Percentiles rank a stretch among this genome's conserved stretches.
phyloP scores from a whole-genome alignment of 352 stramenopile species.

The Salisapilia sapeloensis region DNA sequence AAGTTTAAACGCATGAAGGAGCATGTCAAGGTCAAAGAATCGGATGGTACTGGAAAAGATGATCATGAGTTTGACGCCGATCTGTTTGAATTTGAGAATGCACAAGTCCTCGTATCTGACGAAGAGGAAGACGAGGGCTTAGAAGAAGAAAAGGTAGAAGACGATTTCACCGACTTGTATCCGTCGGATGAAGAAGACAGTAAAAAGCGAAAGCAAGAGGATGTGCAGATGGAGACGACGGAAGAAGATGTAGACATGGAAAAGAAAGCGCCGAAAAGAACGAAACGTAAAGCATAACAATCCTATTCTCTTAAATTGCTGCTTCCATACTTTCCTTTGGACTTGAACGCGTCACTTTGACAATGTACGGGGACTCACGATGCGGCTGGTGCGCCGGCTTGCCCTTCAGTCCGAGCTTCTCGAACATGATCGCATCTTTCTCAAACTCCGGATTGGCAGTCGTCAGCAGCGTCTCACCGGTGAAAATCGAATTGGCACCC shows the following conservation, averaged over 20 bases:
- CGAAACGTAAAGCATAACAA: slow-evolving; percentile 23
- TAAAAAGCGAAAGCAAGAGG: slow-evolving; percentile 5
- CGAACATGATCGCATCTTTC: slow-evolving; percentile 88
- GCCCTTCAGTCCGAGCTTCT: slow-evolving; percentile 87
- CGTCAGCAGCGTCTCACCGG: slow-evolving; percentile 94
- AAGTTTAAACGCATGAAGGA: slow-evolving; percentile 69
- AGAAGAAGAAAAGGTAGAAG: slow-evolving; percentile 4
- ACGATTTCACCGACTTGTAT: no score
- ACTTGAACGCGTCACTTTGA: slow-evolving; percentile 60
- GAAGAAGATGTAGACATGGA: slow-evolving; percentile 8
- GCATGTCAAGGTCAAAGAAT: slow-evolving; percentile 35
- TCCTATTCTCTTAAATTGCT: slow-evolving; percentile 13
- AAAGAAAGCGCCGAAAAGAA: slow-evolving; percentile 6
- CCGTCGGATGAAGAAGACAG: slow-evolving; percentile 7
- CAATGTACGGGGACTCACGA: slow-evolving; percentile 65
- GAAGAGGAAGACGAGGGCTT: slow-evolving; percentile 25
- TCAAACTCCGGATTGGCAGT: slow-evolving; percentile 94
- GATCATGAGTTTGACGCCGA: slow-evolving; percentile 56
- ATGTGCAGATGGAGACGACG: slow-evolving; percentile 6
- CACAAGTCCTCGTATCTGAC: slow-evolving; percentile 52
- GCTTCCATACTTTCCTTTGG: slow-evolving; percentile 8
- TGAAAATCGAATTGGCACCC: slow-evolving; percentile 98
- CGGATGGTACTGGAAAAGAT: slow-evolving; percentile 11
- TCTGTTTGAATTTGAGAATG: slow-evolving; percentile 68
- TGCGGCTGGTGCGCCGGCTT: slow-evolving; percentile 90